Base-by-base conservation (phyloP, 2,329 filamentous ascomycete species). In the Fusarium udum region DNA sequence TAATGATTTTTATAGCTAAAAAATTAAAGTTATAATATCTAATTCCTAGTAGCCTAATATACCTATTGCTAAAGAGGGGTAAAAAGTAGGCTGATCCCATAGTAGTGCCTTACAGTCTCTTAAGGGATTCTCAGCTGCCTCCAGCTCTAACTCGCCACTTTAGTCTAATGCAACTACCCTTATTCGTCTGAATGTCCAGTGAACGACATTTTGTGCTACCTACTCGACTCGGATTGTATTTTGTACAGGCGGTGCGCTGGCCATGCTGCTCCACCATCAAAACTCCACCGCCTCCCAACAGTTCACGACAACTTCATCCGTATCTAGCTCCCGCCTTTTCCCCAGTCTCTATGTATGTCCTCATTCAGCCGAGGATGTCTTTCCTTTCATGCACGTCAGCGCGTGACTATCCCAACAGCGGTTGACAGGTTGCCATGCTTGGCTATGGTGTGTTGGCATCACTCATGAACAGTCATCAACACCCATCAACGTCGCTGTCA, bases 341-440 rank as follows among this genome's bases (percentile, higher is more conserved):
- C 62, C 74, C 69, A 51, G 72, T 60, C 69, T 67, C 60, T 64
- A 20, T 39, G 18, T 45, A 16, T 53, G 18, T 49, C 74, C 66
- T 64, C 43, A 71, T 74, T 75, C 59, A 71, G 64, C 61, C 64
- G 72, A 72, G 55, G 42, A 40, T 64, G 72, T 55, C 46, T 72
- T 56, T 57, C n/a, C 39, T 53, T 62, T 69, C 66, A 78, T 78
- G 76, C 76, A 78, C 71, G 75, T 78, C 76, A 78, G 75, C 64
- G 51, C 59, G 73, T 71, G 61, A 63, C 45, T 52, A 61, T 59
- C 24, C 46, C 39, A 40, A 65, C 59, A 59, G 42, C 52, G 26
- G 48, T 72, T 68, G 68, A 74, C 71, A 64, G 39, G 28, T 64
- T 32, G 46, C 40, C 49, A 45, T 26, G 24, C 42, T 45, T 20